Base-by-base conservation (phyloP, 78 protist species). In the Polysphondylium violaceum region DNA sequence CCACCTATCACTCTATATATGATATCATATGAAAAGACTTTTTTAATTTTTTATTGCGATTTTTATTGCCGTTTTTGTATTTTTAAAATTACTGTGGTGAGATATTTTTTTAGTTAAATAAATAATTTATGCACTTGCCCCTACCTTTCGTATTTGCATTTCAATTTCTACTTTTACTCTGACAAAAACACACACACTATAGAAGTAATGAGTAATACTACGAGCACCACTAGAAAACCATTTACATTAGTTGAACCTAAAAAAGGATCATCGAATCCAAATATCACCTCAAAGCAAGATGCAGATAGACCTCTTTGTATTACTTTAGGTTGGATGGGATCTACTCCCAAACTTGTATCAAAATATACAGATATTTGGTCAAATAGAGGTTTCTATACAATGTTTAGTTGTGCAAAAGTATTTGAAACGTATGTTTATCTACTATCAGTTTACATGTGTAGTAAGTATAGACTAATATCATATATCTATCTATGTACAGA, bases 251-350 rank as follows among this genome's bases (percentile, higher is more conserved):
- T 63, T 29, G 71, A 43, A 17, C 50, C 71, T 19, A 35, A 63
- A 35, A 43, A 17, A 63, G n/a, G n/a, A 19, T 63, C 71, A 33
- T 14, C 44, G 0, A 63, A 63, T 33, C 71, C 71, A 63, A 63
- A 63, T 63, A 19, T 63, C 27, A 35, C 71, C 17, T 16, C 35
- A 3, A 63, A 35, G 17, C 27, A 63, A 33, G 35, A 63, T 35
- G 43, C 71, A 63, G 71, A 38, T 6, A 63, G 71, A 63, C 71
- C 71, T 27, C 3, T 63, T 35, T 29, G 25, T 12, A 29, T 63
- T 14, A n/a, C 35, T 3, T 53, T 47, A n/a, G 89, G 77, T 14
- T 81, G 89, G 89, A 81, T 81, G 89, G 89, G 89, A 9, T 53
- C 71, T 25, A 72, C 56, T 67, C 59, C 8, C 12, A 36, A 31